Percentiles rank a stretch among this genome's conserved stretches.
phyloP scores from a whole-genome alignment of 805 yeast genomes.

The Saccharomyces kudriavzevii region DNA sequence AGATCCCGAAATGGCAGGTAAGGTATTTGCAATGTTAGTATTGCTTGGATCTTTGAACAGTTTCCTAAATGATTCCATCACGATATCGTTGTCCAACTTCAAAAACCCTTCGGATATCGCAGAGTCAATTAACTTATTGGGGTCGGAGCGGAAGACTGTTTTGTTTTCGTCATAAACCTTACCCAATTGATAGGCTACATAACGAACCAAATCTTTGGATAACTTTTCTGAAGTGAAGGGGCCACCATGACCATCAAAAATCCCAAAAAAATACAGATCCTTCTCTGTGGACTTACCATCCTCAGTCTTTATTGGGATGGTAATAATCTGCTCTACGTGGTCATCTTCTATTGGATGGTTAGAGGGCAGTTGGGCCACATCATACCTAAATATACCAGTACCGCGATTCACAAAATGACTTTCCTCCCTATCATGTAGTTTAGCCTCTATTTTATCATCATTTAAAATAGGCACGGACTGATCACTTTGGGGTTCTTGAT shows the following conservation, averaged over 20 bases:
- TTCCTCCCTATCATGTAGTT: conserved; percentile 68
- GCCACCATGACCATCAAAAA: conserved; percentile 96
- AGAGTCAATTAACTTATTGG: conserved; percentile 58
- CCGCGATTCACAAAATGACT: conserved; percentile 74
- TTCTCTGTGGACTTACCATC: conserved; percentile 32
- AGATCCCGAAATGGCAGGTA: conserved; percentile 94
- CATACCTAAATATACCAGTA: conserved; percentile 82
- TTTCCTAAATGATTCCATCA: conserved; percentile 60
- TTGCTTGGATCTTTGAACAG: conserved; percentile 56
- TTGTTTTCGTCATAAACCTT: conserved; percentile 36
- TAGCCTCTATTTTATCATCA: conserved; percentile 63
- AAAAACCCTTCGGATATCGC: conserved; percentile 78
- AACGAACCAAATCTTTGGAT: conserved; percentile 66
- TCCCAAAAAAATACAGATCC: conserved; percentile 93
- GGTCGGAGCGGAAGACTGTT: conserved; percentile 24
- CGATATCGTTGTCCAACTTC: conserved; percentile 79
- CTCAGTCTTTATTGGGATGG: conserved; percentile 44
- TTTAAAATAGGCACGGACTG: conserved; percentile 41
- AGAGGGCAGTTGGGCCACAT: conserved; percentile 80
- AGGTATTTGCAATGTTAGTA: conserved; percentile 49
- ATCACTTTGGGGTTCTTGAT: not conserved
- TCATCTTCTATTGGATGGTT: conserved; percentile 95
- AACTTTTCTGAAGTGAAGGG: conserved; percentile 86
- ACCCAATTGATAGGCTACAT: conserved; percentile 71
- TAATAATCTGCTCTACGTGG: conserved; percentile 72